These are phyloP conservation scores for Pelagophyceae sp. DNA, from an alignment of 352 stramenopile species.

Conservation along the genomic window DNA sequence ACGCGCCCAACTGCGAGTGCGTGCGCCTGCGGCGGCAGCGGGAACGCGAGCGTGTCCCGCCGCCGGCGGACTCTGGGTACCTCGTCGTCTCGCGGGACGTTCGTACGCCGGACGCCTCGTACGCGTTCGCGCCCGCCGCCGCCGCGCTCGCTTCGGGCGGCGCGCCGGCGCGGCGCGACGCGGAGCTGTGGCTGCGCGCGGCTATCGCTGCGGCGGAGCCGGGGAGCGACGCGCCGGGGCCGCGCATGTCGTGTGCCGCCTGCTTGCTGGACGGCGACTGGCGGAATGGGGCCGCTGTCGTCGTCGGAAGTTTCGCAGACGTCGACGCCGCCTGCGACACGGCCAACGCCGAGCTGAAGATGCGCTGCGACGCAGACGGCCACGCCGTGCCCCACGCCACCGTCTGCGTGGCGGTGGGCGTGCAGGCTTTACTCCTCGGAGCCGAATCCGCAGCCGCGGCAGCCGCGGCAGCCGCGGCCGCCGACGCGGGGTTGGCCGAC, in stretches of 20 bases:
- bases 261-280: conserved; percentile 16
- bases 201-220: background rate
- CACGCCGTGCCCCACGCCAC: background rate
- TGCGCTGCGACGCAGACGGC: background rate
- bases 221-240: background rate
- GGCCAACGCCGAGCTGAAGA: background rate
- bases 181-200: background rate
- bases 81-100: conserved; percentile 9
- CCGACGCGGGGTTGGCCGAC: background rate
- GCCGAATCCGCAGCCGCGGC: no score
- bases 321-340: background rate
- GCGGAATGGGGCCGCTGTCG: conserved; percentile 8
- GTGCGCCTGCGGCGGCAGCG: background rate
- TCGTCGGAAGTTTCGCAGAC: background rate
- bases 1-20: conserved; percentile 7
- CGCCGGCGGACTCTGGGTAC: background rate
- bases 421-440: background rate
- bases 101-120: background rate
- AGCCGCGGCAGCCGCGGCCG: background rate
- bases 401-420: background rate
- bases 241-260: background rate
- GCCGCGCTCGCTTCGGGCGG: background rate
- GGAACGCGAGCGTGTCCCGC: background rate
- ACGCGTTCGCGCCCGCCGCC: background rate
- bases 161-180: background rate